These are phyloP conservation scores for Argentina anserina DNA, from an alignment of 306 rosid species.

Conservation along the genomic window DNA sequence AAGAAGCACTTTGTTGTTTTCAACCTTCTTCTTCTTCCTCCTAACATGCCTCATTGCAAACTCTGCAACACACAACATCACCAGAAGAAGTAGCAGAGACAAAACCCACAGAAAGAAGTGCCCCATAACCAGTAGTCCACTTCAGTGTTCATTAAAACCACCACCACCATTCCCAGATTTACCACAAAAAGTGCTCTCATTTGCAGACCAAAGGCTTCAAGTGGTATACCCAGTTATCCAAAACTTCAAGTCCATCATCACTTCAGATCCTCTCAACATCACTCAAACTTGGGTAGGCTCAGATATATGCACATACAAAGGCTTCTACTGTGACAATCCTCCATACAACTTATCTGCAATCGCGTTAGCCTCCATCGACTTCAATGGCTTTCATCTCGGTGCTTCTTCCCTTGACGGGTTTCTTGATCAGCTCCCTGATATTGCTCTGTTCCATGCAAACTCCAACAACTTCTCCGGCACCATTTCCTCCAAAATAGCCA, in stretches of 20 bases:
- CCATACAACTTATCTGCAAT: constrained; percentile 69
- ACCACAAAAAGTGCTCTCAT: constrained; percentile 29
- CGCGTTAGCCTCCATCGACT: constrained; percentile 70
- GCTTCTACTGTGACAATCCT: constrained; percentile 74
- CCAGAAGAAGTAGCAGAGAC: constrained; percentile 8
- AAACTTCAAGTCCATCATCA: constrained; percentile 70
- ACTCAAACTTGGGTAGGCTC: constrained; percentile 77
- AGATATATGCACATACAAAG: constrained; percentile 67
- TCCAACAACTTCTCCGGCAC: constrained; percentile 74
- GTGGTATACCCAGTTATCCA: constrained; percentile 69
- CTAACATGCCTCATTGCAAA: constrained; percentile 25
- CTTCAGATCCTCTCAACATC: constrained; percentile 63
- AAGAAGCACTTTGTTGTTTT: constrained; percentile 10
- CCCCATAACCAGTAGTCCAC: neutral
- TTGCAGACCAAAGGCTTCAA: constrained; percentile 63
- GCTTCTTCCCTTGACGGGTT: constrained; percentile 80
- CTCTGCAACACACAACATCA: constrained; percentile 19
- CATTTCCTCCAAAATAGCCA: constrained; percentile 47
- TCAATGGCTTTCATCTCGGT: constrained; percentile 67
- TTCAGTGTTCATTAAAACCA: neutral
- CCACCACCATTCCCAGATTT: constrained; percentile 11
- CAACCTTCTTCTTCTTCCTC: constrained; percentile 33
- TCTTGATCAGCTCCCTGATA: constrained; percentile 69
- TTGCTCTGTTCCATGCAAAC: constrained; percentile 88
- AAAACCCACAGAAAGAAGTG: neutral